phyloP scores from a whole-genome alignment of 169 alveolate species.

The Eimeria brunetti region DNA sequence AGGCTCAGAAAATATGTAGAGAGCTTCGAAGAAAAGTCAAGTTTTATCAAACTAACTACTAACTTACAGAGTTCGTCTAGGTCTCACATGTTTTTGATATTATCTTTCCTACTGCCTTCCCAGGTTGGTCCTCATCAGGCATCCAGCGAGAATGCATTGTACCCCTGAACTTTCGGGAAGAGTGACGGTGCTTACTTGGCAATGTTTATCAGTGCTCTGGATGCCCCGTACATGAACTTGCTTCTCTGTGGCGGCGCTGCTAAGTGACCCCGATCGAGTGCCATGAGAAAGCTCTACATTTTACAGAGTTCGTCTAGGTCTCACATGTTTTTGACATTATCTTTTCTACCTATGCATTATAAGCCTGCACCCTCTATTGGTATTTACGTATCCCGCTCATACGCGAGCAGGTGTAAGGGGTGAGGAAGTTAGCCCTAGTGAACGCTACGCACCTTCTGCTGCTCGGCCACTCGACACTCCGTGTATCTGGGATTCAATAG shows the following conservation, averaged over 20 bases:
- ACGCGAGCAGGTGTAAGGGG: not conserved
- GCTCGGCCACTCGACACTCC: not conserved
- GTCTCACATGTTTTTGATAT: too few species aligned
- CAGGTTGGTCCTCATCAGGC: not conserved
- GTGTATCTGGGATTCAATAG: not conserved
- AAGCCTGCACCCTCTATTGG: not conserved
- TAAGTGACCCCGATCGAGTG: not conserved
- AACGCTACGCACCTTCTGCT: not conserved
- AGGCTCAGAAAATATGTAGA: not conserved
- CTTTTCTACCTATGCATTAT: not conserved
- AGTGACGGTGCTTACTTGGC: not conserved
- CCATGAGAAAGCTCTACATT: not conserved
- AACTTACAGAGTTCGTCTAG: too few species aligned
- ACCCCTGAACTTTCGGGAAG: not conserved
- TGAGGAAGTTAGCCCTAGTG: not conserved
- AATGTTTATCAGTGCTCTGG: not conserved
- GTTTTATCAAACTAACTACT: not conserved
- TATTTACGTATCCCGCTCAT: too few species aligned
- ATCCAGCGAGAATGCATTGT: not conserved
- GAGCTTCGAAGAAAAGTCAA: not conserved
- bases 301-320: not conserved
- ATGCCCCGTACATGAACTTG: not conserved
- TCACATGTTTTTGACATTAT: not conserved
- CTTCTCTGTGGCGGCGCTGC: not conserved
- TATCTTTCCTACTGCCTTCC: not conserved